These are phyloP conservation scores for Penicillium coffeae DNA, from an alignment of 495 filamentous ascomycete species.

Conservation along the genomic window DNA sequence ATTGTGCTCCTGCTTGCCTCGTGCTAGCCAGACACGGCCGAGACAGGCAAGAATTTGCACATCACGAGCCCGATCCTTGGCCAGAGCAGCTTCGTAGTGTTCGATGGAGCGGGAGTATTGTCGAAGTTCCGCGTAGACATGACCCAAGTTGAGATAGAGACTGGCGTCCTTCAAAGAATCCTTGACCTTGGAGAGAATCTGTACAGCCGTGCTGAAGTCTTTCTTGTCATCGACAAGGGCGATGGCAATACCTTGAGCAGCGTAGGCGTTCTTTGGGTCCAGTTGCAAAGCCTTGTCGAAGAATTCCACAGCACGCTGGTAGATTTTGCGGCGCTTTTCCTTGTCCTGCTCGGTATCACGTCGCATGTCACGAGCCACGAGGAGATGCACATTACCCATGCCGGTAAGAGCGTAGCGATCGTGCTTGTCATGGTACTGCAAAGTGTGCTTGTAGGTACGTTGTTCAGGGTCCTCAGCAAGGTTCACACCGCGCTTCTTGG, in stretches of 20 bases:
- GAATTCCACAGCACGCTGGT: slow-evolving; percentile 91
- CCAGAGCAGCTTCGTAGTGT: slow-evolving; percentile 82
- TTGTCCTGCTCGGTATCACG: slow-evolving; percentile 83
- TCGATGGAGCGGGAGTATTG: slow-evolving; percentile 90
- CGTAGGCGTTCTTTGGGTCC: slow-evolving; percentile 90
- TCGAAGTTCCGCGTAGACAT: slow-evolving; percentile 82
- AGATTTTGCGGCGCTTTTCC: slow-evolving; percentile 80
- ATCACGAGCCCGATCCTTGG: slow-evolving; percentile 76
- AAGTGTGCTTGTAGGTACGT: slow-evolving; percentile 90
- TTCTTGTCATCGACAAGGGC: slow-evolving; percentile 90
- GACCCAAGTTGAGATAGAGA: slow-evolving; percentile 87
- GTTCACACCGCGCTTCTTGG: slow-evolving; percentile 74
- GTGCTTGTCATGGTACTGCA: slow-evolving; percentile 93
- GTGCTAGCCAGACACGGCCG: slow-evolving; percentile 87
- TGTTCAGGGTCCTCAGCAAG: slow-evolving; percentile 87
- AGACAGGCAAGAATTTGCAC: slow-evolving; percentile 83
- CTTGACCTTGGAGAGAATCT: slow-evolving; percentile 80
- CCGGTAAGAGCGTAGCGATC: slow-evolving; percentile 90
- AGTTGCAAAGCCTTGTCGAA: slow-evolving; percentile 95
- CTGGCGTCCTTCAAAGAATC: slow-evolving; percentile 84
- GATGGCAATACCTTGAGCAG: slow-evolving; percentile 92
- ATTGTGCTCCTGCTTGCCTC: slow-evolving; percentile 75
- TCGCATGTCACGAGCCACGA: slow-evolving; percentile 88
- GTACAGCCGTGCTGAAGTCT: slow-evolving; percentile 72
- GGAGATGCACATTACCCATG: slow-evolving; percentile 91